Percentiles rank a stretch among this genome's conserved stretches.
These are phyloP conservation scores for Fraxinus albicans DNA, from an alignment of 305 asterid species.

Conservation along the genomic window DNA sequence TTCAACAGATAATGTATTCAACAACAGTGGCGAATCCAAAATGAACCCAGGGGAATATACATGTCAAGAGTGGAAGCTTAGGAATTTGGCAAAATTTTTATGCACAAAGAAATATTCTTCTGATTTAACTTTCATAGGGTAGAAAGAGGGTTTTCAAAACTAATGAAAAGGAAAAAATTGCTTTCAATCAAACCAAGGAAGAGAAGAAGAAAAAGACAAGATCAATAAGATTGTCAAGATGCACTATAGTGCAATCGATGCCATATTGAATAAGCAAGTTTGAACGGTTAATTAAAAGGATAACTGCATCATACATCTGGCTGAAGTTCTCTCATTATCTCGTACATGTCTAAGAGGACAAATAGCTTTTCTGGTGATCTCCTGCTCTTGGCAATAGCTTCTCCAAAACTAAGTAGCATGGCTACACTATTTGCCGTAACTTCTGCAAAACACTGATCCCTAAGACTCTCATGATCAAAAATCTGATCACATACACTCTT, in stretches of 20 bases:
- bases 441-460: constrained; percentile 89
- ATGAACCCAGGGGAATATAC: neutral
- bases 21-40: neutral
- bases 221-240: constrained; percentile 3
- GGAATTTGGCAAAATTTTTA: neutral
- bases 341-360: constrained; percentile 97
- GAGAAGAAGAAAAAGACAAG: constrained; percentile 9
- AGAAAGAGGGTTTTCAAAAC: neutral
- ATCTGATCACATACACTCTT: constrained; percentile 79
- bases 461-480: constrained; percentile 57
- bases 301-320: constrained; percentile 56
- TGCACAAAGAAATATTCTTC: neutral
- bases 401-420: constrained; percentile 86
- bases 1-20: neutral
- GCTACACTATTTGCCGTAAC: constrained; percentile 66
- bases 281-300: neutral
- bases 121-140: neutral
- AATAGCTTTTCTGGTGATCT: constrained; percentile 93
- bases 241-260: neutral
- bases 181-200: neutral
- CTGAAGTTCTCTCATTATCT: constrained; percentile 93
- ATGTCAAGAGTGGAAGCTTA: neutral
- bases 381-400: constrained; percentile 91
- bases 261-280: neutral
- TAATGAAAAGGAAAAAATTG: neutral